Evolutionary conservation across 192 early-diverging fungal genomes (phyloP), one percentile per base, ranked within the genome.

Genomic region (Mortierella alpina): DNA sequence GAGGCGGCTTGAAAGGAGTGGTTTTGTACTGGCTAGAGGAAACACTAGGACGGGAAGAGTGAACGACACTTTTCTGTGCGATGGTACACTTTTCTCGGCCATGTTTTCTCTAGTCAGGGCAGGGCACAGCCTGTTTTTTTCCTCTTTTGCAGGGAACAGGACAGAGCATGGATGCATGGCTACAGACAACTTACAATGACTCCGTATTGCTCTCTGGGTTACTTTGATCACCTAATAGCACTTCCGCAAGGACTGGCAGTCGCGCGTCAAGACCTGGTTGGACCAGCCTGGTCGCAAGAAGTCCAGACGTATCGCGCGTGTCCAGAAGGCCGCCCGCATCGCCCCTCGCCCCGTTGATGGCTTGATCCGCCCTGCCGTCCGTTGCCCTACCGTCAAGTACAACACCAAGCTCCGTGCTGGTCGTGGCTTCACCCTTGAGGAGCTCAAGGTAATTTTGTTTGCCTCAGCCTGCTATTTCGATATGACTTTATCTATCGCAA

Each of bases 231-330:
- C 22, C 40, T 54, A 50, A 66, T 55, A 79, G 75, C 98, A 99
- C 86, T 96, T 98, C 93, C 98, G 92, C 87, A 98, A 98, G 93
- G 93, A 96, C 88, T 97, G 96, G 96, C 94, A 98, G 86, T 82
- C 87, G 73, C 95, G 94, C 82, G 96, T 99, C 71, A 94, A 93
- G 88, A 98, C 96, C 75, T 98, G 96, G 96, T 99, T 99, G 90
- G 92, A 98, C 91, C 97, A 96, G 87, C 93, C 96, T 79, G 94
- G 93, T 76, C 91, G 92, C 82, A 97, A 98, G 94, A 93, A 94
- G 89, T 87, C 92, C 83, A 88, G 98, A 83, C 90, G 97, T 72
- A 86, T 92, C 49, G 89, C 91, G 71, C 92, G 98, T 75, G 88
- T 94, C 86, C 90, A 93, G 87, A 99, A 99, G 94, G 97, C 97